These are phyloP conservation scores for Leccinum pachyderme DNA, from an alignment of 1,284 basidiomycete species.

Conservation along the genomic window DNA sequence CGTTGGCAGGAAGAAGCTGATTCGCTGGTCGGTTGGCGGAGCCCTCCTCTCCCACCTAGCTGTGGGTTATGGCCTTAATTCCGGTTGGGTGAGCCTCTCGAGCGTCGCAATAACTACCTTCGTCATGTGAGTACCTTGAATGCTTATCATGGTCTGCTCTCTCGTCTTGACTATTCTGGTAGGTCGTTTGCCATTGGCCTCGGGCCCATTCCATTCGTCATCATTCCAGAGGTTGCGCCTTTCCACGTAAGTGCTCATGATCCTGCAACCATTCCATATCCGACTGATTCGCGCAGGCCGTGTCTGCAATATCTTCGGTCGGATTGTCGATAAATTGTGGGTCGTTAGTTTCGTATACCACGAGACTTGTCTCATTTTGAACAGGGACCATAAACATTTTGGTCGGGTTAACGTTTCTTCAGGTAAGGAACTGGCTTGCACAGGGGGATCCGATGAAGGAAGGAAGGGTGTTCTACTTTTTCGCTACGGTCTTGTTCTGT, in stretches of 20 bases:
- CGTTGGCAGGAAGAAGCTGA: conserved; percentile 59
- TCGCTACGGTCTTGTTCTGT: conserved; percentile 50
- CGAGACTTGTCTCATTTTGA: neutral
- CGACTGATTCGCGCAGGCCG: conserved; percentile 53
- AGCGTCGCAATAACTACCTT: conserved; percentile 81
- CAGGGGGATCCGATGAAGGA: conserved; percentile 63
- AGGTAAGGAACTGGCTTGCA: conserved; percentile 72
- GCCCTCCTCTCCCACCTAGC: conserved; percentile 66
- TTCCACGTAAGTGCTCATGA: conserved; percentile 50
- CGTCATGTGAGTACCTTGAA: conserved; percentile 60
- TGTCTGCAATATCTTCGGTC: conserved; percentile 81
- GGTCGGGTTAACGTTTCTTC: conserved; percentile 81
- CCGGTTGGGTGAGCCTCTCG: conserved; percentile 56
- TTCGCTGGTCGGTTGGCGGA: conserved; percentile 57
- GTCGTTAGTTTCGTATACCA: conserved; percentile 21
- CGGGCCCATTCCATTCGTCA: conserved; percentile 91
- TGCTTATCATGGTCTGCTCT: conserved; percentile 11
- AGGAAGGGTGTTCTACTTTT: conserved; percentile 82
- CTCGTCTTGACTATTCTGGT: conserved; percentile 2
- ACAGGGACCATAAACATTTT: conserved; percentile 81
- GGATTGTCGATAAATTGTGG: conserved; percentile 82
- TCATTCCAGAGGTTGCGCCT: conserved; percentile 91
- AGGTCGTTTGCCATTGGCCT: conserved; percentile 87
- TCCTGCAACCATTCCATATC: neutral
- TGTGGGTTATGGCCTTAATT: conserved; percentile 74